A percentile compares a stretch with the other conserved stretches of the same genome.
These are phyloP conservation scores for Fraxinus excelsior DNA, from an alignment of 257 asterid species.

Conservation along the genomic window DNA sequence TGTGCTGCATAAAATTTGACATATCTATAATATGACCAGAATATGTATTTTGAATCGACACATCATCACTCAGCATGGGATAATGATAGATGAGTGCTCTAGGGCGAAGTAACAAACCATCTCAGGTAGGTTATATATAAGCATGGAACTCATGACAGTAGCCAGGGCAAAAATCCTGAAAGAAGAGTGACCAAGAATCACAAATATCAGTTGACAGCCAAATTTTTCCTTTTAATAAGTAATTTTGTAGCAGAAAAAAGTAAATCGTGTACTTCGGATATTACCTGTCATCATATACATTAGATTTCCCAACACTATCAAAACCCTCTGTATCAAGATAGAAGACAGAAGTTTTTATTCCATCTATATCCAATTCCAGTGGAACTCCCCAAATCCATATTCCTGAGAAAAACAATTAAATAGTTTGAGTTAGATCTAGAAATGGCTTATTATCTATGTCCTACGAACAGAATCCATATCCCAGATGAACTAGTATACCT, in stretches of 20 bases:
- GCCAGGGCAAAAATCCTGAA: conserved; percentile 92
- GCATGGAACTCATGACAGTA: conserved; percentile 93
- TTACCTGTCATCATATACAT: conserved; percentile 95
- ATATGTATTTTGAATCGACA: neutral
- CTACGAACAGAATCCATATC: conserved; percentile 9
- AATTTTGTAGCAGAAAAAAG: neutral
- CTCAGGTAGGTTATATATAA: conserved; percentile 93
- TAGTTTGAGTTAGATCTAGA: neutral
- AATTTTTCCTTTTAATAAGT: neutral
- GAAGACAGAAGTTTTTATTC: conserved; percentile 85
- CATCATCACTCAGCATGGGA: neutral
- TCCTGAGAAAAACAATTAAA: conserved; percentile 45
- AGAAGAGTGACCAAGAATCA: conserved; percentile 15
- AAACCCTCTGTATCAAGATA: conserved; percentile 98
- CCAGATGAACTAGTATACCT: conserved; percentile 43
- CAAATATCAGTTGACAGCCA: conserved; percentile 16
- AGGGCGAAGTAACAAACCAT: conserved; percentile 63
- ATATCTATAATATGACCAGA: too few species aligned
- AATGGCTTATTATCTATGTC: neutral
- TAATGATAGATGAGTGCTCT: conserved; percentile 21
- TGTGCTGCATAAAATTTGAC: neutral
- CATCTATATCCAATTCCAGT: conserved; percentile 63
- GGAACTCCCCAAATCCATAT: conserved; percentile 99
- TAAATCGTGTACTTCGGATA: conserved; percentile 14
- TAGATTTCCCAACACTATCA: conserved; percentile 97